Evolutionary conservation across 331 rosid genomes (phyloP).

Genomic region (Rhamnella rubrinervis): DNA sequence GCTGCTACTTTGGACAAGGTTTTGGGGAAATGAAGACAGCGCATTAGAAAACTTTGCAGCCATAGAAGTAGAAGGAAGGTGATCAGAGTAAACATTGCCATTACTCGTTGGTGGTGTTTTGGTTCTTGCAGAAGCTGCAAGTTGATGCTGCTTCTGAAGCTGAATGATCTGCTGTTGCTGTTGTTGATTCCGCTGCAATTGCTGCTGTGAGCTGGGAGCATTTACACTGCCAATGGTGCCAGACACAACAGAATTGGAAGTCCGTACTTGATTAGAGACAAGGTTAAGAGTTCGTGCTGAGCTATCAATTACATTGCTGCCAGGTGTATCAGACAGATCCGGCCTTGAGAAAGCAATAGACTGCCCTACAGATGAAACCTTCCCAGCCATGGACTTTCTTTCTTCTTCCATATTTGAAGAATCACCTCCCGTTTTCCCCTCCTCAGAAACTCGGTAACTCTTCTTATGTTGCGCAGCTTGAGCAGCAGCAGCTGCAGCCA

Average conservation of each 20-base stretch:
- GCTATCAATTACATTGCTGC: slow-evolving; percentile 70
- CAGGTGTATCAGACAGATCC: slow-evolving; percentile 58
- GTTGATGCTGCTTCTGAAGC: slow-evolving; percentile 57
- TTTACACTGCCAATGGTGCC: slow-evolving; percentile 35
- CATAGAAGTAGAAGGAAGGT: slow-evolving; percentile 64
- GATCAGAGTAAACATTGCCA: slow-evolving; percentile 67
- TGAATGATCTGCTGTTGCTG: slow-evolving; percentile 53
- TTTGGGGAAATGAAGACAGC: slow-evolving; percentile 64
- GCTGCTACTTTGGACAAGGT: slow-evolving; percentile 64
- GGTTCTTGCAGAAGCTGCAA: slow-evolving; percentile 41
- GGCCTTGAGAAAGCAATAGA: slow-evolving; percentile 80
- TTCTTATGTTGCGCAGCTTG: slow-evolving; percentile 67
- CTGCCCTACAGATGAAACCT: slow-evolving; percentile 56
- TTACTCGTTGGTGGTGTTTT: slow-evolving; percentile 67
- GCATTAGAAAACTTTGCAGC: slow-evolving; percentile 69
- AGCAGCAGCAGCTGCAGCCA: slow-evolving; percentile 49
- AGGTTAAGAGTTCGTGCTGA: slow-evolving; percentile 56
- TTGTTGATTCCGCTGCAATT: slow-evolving; percentile 33
- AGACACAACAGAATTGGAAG: slow-evolving; percentile 58
- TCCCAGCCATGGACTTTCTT: slow-evolving; percentile 52
- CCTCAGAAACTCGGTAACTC: slow-evolving; percentile 56
- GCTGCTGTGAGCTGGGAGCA: slow-evolving; percentile 61
- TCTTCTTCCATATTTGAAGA: slow-evolving; percentile 73
- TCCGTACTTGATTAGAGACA: slow-evolving; percentile 51
- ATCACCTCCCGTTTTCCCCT: slow-evolving; percentile 57